Evolutionary conservation across 148 eudicot genomes (phyloP).

Genomic region (Chenopodium formosanum): DNA sequence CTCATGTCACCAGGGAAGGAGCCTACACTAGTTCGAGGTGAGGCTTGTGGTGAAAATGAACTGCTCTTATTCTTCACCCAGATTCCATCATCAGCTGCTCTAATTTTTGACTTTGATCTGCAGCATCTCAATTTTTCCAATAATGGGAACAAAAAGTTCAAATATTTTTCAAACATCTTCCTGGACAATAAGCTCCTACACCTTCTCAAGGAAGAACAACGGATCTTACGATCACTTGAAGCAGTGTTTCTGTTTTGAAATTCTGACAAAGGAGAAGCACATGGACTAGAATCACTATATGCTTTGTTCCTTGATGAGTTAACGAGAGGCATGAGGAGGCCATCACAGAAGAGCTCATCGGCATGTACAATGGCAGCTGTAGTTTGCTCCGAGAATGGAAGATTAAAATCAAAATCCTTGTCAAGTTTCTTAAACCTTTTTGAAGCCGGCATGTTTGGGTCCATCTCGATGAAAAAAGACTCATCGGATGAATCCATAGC

Average conservation of each 20-base stretch:
- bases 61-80: conserved; percentile 24
- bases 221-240: conserved; percentile 30
- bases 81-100: conserved; percentile 25
- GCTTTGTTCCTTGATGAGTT: conserved; percentile 34
- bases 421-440: conserved; percentile 55
- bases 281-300: conserved; percentile 24
- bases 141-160: conserved; percentile 47
- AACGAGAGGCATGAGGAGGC: conserved; percentile 52
- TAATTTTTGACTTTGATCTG: conserved; percentile 33
- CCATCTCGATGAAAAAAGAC: conserved; percentile 82
- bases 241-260: conserved; percentile 23
- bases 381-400: conserved; percentile 43
- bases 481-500: conserved; percentile 54
- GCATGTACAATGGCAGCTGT: conserved; percentile 48
- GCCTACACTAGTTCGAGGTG: conserved; percentile 58
- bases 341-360: conserved; percentile 69
- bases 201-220: conserved; percentile 53
- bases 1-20: conserved; percentile 56
- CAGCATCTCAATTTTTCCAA: conserved; percentile 45
- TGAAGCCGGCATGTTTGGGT: conserved; percentile 76
- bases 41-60: conserved; percentile 37
- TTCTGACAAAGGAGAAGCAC: conserved; percentile 22
- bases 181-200: conserved; percentile 55
- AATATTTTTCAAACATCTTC: conserved; percentile 49
- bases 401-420: conserved; percentile 52